A percentile compares a stretch with the other conserved stretches of the same genome.
Conservation (phyloP, 257 asterid genomes). For the Solanum ossicruentum region DNA sequence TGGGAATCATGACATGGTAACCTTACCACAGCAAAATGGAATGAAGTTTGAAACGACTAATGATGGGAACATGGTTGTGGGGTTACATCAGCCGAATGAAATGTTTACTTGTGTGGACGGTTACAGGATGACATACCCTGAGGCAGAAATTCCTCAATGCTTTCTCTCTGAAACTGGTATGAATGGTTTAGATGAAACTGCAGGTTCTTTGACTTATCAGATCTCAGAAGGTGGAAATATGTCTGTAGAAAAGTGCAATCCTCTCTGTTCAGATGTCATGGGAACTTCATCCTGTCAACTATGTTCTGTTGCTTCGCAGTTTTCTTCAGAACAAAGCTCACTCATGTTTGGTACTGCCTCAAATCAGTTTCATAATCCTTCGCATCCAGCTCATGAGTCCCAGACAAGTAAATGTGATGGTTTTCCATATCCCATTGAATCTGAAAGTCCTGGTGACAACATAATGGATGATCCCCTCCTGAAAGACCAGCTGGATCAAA, state of each 20-base stretch:
- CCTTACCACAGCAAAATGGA: conserved; percentile 27
- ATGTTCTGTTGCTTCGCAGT: conserved; percentile 19
- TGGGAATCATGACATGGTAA: conserved; percentile 16
- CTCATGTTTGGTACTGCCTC: conserved; percentile 22
- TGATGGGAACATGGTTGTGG: conserved; percentile 25
- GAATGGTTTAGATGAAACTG: conserved; percentile 18
- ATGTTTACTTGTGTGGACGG: conserved; percentile 23
- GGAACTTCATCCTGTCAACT: conserved; percentile 33
- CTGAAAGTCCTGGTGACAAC: conserved; percentile 21
- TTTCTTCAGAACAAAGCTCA: conserved; percentile 22
- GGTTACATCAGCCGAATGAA: conserved; percentile 25
- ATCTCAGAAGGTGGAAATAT: conserved; percentile 34
- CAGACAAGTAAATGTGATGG: conserved; percentile 21
- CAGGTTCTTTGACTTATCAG: conserved; percentile 28
- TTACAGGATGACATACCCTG: conserved; percentile 18
- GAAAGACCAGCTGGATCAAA: conserved; percentile 19
- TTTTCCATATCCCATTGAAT: conserved; percentile 20
- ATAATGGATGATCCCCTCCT: not conserved
- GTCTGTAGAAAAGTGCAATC: conserved; percentile 26
- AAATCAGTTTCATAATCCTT: conserved; percentile 27
- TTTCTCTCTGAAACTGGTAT: conserved; percentile 23
- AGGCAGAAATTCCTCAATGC: conserved; percentile 22
- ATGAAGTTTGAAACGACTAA: conserved; percentile 17
- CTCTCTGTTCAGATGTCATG: conserved; percentile 22
- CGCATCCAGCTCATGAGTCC: conserved; percentile 25